Conservation (phyloP, 1,284 basidiomycete species). For the Austroboletus niveus region DNA sequence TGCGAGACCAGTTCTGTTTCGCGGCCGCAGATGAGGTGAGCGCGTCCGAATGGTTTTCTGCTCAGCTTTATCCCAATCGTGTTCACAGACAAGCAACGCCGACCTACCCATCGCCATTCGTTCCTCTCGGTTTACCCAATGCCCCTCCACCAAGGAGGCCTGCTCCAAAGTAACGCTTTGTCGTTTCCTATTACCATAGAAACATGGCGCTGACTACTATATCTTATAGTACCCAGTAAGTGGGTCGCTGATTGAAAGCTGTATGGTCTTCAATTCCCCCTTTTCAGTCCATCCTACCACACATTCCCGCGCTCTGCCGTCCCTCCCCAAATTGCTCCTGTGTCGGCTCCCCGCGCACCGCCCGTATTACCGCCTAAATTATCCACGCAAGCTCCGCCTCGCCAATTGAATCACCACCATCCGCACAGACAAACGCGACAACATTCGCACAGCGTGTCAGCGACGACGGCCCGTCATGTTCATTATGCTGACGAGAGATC, state of each 20-base stretch:
- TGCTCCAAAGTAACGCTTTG: conserved; percentile 18
- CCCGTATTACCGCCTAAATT: not conserved
- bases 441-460: conserved; percentile 16
- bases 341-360: not conserved
- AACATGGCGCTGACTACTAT: conserved; percentile 5
- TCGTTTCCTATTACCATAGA: not conserved
- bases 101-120: conserved; percentile 17
- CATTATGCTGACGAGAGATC: conserved; percentile 20
- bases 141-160: conserved; percentile 14
- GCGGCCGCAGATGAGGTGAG: conserved; percentile 18
- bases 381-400: conserved; percentile 1
- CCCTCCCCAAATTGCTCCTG: not conserved
- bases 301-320: conserved; percentile 29
- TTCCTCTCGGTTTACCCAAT: conserved; percentile 16
- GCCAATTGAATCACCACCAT: conserved; percentile 6
- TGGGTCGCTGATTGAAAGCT: conserved; percentile 9
- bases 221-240: conserved; percentile 23
- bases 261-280: conserved; percentile 14
- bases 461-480: conserved; percentile 24
- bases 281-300: conserved; percentile 24
- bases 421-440: conserved; percentile 3
- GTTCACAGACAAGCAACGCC: conserved; percentile 16
- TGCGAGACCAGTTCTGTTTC: conserved; percentile 8
- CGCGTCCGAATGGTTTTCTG: no score
- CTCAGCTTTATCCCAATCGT: not conserved